Evolutionary conservation across 1,284 basidiomycete genomes (phyloP).

Genomic region (Microbotryum violaceum): DNA sequence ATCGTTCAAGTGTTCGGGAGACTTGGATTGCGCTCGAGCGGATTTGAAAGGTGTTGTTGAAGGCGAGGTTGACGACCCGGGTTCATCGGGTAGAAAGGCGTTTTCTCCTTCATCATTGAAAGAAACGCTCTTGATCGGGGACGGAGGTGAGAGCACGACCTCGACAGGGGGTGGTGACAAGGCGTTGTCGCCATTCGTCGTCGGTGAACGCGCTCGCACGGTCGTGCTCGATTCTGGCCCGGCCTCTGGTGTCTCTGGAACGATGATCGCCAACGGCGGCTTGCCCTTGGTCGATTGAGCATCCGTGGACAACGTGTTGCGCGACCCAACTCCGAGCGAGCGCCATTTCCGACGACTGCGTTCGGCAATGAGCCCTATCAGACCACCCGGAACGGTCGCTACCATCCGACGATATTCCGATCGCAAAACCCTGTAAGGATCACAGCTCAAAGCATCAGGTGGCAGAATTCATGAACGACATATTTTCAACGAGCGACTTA

Average conservation of each 20-base stretch:
- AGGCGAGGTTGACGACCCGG: too few relatives aligned
- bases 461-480: background rate
- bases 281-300: background rate
- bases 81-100: too few relatives aligned
- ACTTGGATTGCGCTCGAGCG: too few relatives aligned
- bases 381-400: slow-evolving; percentile 7
- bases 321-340: slow-evolving; percentile 22
- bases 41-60: too few relatives aligned
- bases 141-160: slow-evolving; percentile 25
- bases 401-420: slow-evolving; percentile 15
- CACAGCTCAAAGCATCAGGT: background rate
- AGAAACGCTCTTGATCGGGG: slow-evolving; percentile 1
- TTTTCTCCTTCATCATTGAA: too few relatives aligned
- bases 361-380: slow-evolving; percentile 24
- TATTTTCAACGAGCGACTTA: slow-evolving; percentile 8
- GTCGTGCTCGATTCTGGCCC: slow-evolving; percentile 10
- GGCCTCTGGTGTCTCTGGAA: slow-evolving; percentile 1
- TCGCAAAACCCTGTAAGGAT: slow-evolving; percentile 14
- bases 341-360: slow-evolving; percentile 28
- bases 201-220: slow-evolving; percentile 2
- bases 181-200: background rate
- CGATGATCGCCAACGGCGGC: background rate
- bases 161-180: slow-evolving; percentile 8
- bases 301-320: background rate
- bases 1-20: too few relatives aligned